A percentile compares a stretch with the other conserved stretches of the same genome.
Conservation (phyloP, 768 basidiomycete genomes). For the Botryobasidium botryosum region DNA sequence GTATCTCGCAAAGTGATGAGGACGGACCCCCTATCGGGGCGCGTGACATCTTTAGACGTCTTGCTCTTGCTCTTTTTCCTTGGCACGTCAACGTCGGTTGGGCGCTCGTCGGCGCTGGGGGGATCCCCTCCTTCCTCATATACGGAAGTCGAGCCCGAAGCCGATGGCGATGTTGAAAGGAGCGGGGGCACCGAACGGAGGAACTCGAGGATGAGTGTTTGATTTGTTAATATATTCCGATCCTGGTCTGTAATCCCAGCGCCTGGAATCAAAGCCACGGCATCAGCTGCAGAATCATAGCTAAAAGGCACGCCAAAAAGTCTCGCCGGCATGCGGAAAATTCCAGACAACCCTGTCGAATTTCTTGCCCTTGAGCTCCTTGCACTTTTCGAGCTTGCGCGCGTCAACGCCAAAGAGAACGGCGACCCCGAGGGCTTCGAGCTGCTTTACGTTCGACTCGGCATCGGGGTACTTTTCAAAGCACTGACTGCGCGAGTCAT, state of each 20-base stretch:
- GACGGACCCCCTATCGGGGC: conserved; percentile 43
- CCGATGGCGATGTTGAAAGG: no score
- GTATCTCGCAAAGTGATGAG: conserved; percentile 79
- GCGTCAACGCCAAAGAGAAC: conserved; percentile 77
- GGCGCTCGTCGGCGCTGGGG: conserved; percentile 25
- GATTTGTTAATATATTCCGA: conserved; percentile 82
- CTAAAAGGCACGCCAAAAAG: not conserved
- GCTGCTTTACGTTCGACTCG: conserved; percentile 32
- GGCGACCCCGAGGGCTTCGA: conserved; percentile 43
- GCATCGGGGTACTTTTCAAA: conserved; percentile 67
- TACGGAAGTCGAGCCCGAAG: no score
- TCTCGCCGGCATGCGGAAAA: conserved; percentile 85
- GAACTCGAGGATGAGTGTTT: conserved; percentile 66
- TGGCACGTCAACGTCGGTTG: conserved; percentile 25
- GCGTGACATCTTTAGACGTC: conserved; percentile 12
- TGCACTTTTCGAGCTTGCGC: conserved; percentile 46
- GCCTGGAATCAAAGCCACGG: conserved; percentile 15
- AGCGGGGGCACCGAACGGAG: conserved; percentile 51
- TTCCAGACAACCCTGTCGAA: conserved; percentile 86
- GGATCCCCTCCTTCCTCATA: conserved; percentile 33
- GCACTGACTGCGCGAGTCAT: conserved; percentile 62
- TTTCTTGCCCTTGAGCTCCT: conserved; percentile 37
- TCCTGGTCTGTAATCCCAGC: conserved; percentile 81
- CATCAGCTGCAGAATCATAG: not conserved
- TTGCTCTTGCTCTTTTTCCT: conserved; percentile 26